Conservation (phyloP, 352 stramenopile genomes). For the Phytophthora constricta region DNA sequence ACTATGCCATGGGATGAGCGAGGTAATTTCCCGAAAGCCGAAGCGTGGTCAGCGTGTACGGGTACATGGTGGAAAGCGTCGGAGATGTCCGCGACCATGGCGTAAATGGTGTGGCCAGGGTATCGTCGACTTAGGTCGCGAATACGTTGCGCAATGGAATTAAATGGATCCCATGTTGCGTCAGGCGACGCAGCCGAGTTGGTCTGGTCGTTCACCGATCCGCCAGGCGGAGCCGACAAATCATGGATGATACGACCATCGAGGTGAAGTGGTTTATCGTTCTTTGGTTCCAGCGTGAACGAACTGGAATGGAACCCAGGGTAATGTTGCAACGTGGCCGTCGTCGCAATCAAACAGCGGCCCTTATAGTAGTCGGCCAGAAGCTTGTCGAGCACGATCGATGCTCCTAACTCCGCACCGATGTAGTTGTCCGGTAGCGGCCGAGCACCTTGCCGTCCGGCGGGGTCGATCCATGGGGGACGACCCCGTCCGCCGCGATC, state of each 20-base stretch:
- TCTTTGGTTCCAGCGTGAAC: conserved; percentile 1
- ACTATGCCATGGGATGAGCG: too few relatives aligned
- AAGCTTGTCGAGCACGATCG: too few relatives aligned
- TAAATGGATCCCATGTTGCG: conserved; percentile 2
- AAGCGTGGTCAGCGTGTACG: too few relatives aligned
- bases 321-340: background rate
- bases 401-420: too few relatives aligned
- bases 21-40: too few relatives aligned
- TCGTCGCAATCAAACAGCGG: background rate
- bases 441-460: background rate
- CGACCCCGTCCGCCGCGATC: background rate
- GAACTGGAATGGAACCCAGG: conserved; percentile 10
- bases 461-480: conserved; percentile 1
- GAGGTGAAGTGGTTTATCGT: too few relatives aligned
- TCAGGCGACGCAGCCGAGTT: conserved; percentile 6
- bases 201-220: conserved; percentile 3
- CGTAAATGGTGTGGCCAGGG: background rate
- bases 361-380: background rate
- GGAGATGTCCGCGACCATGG: too few relatives aligned
- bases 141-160: background rate
- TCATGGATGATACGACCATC: too few relatives aligned
- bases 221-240: background rate
- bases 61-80: too few relatives aligned
- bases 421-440: too few relatives aligned
- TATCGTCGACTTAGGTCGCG: background rate